Evolutionary conservation across 257 asterid genomes (phyloP).

Genomic region (Mitragyna speciosa): DNA sequence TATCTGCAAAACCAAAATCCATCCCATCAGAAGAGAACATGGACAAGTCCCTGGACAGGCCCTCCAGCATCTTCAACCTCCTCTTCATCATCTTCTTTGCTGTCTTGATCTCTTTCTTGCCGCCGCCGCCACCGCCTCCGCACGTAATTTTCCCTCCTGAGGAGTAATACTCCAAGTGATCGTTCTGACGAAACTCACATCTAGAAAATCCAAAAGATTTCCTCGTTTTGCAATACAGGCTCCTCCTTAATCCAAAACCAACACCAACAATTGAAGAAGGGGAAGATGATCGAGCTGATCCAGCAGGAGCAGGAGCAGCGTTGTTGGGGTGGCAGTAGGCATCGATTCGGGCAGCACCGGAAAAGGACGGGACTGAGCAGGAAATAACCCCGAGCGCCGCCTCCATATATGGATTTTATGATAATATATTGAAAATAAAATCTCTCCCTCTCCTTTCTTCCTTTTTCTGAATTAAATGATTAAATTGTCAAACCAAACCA

Average conservation of each 20-base stretch:
- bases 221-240: not conserved
- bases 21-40: constrained; percentile 36
- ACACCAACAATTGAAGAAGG: not conserved
- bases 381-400: constrained; percentile 9
- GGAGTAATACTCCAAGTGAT: constrained; percentile 54
- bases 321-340: not conserved
- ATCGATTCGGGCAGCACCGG: constrained; percentile 1
- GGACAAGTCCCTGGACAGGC: constrained; percentile 49
- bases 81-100: constrained; percentile 47
- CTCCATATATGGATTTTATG: constrained; percentile 4
- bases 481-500: too few species aligned
- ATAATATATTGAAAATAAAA: too few species aligned
- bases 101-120: constrained; percentile 28
- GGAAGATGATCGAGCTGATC: not conserved
- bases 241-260: constrained; percentile 5
- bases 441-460: not conserved
- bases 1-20: constrained; percentile 40
- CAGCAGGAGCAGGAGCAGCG: not conserved
- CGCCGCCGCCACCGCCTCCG: constrained; percentile 23
- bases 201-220: not conserved
- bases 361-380: not conserved
- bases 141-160: constrained; percentile 25
- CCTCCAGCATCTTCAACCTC: constrained; percentile 67
- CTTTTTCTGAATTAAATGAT: too few species aligned
- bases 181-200: constrained; percentile 45